Evolutionary conservation across 164 flowering plant genomes (phyloP).

Genomic region (Saururus chinensis): DNA sequence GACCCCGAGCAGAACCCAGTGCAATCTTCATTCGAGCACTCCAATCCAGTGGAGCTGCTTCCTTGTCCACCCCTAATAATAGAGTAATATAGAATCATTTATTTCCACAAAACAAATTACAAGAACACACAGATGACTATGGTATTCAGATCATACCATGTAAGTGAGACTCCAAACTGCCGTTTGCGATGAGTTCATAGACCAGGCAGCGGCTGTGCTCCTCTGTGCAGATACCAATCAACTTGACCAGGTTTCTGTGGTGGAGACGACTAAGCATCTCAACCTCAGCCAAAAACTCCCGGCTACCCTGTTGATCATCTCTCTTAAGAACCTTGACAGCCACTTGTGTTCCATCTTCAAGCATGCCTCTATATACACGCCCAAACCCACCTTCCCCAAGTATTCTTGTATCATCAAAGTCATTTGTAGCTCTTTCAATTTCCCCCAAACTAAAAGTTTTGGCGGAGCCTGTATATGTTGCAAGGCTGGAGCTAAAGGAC

Average conservation of each 20-base stretch:
- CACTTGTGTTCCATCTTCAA: conserved; percentile 73
- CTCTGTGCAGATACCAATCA: conserved; percentile 87
- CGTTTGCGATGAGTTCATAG: conserved; percentile 89
- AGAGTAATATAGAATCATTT: conserved; percentile 4
- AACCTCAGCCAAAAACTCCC: conserved; percentile 92
- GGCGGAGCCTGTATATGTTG: conserved; percentile 66
- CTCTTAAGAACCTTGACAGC: conserved; percentile 87
- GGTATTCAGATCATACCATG: conserved; percentile 40
- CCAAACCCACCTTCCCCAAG: conserved; percentile 99
- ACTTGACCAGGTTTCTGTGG: conserved; percentile 87
- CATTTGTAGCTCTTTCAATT: conserved; percentile 65
- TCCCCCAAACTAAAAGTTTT: conserved; percentile 61
- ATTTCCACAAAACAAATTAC: neutral
- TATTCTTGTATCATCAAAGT: conserved; percentile 47
- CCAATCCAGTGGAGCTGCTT: conserved; percentile 78
- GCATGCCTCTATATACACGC: conserved; percentile 68
- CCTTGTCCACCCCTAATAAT: conserved; percentile 55
- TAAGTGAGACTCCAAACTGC: conserved; percentile 91
- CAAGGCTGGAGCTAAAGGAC: conserved; percentile 69
- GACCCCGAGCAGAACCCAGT: conserved; percentile 92
- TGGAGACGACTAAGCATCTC: conserved; percentile 98
- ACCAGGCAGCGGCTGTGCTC: conserved; percentile 67
- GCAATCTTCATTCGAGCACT: conserved; percentile 78
- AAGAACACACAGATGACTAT: neutral
- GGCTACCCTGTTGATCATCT: conserved; percentile 79